Conservation (phyloP, 148 eudicot species). For the Beta vulgaris region DNA sequence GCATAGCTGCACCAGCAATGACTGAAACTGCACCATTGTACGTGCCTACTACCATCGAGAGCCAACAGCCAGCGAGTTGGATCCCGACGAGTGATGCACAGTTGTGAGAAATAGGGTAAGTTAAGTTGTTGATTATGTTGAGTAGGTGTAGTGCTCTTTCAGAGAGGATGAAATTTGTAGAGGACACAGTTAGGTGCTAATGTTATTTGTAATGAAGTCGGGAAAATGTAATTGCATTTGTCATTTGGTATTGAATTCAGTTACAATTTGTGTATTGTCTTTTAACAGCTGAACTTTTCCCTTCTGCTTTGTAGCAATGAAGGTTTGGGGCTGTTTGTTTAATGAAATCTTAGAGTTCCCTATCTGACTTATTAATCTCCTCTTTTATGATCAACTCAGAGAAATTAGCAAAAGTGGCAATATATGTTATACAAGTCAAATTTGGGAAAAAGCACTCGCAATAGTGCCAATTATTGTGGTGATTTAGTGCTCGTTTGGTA, state of each 20-base stretch:
- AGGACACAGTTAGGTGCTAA: slow-evolving; percentile 26
- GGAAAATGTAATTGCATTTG: slow-evolving; percentile 16
- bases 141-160: slow-evolving; percentile 25
- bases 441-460: no score
- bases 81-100: slow-evolving; percentile 14
- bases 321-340: no score
- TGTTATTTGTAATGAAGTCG: slow-evolving; percentile 28
- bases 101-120: slow-evolving; percentile 20
- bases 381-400: no score
- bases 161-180: slow-evolving; percentile 25
- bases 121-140: slow-evolving; percentile 16
- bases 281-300: slow-evolving; percentile 11
- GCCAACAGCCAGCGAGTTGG: slow-evolving; percentile 28
- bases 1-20: slow-evolving; percentile 15
- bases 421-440: no score
- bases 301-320: slow-evolving; percentile 8
- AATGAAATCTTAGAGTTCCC: no score
- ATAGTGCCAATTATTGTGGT: no score
- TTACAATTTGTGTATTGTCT: not conserved
- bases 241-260: slow-evolving; percentile 20
- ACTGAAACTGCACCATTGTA: slow-evolving; percentile 19
- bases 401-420: no score
- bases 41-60: not conserved
- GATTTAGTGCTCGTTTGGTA: no score
- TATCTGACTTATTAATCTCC: no score